A percentile compares a stretch with the other conserved stretches of the same genome.
These are phyloP conservation scores for Blastobotrys muscicola DNA, from an alignment of 805 yeast genomes.

Conservation along the genomic window DNA sequence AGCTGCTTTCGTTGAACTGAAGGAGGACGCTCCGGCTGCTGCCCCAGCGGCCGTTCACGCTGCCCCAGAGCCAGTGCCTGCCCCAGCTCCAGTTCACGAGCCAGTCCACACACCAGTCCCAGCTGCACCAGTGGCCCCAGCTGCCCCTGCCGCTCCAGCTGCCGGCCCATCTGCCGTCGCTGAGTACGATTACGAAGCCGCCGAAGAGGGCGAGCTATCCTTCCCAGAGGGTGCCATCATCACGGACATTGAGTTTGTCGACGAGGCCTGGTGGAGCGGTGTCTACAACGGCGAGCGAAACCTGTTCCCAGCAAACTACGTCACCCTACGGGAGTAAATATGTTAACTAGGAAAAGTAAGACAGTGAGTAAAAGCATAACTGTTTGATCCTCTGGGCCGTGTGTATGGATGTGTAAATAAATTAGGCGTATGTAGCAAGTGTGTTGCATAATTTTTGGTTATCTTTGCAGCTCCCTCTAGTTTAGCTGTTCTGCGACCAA, in stretches of 20 bases:
- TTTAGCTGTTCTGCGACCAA: constrained; percentile 1
- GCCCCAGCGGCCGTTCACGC: constrained; percentile 16
- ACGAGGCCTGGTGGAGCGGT: constrained; percentile 98
- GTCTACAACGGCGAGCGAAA: constrained; percentile 68
- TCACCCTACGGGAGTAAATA: constrained; percentile 26
- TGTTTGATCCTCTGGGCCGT: too few species aligned
- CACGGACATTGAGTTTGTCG: constrained; percentile 74
- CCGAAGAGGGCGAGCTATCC: constrained; percentile 83
- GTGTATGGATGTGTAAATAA: background rate
- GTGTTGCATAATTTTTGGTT: background rate
- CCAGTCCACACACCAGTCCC: constrained; percentile 13
- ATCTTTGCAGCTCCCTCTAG: background rate
- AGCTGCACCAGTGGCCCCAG: constrained; percentile 9
- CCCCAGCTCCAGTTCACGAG: constrained; percentile 12
- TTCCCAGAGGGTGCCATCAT: constrained; percentile 80
- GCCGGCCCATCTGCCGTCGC: constrained; percentile 48
- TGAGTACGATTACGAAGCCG: constrained; percentile 74
- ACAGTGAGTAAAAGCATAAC: background rate
- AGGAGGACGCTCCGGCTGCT: constrained; percentile 25
- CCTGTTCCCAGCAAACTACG: constrained; percentile 88
- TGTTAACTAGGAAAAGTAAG: background rate
- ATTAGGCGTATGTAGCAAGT: background rate
- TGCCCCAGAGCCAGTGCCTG: constrained; percentile 12
- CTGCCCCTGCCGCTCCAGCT: constrained; percentile 11
- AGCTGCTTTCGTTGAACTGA: constrained; percentile 61